A percentile compares a stretch with the other conserved stretches of the same genome.
Conservation (phyloP, 2,329 filamentous ascomycete species). For the Fusarium redolens region DNA sequence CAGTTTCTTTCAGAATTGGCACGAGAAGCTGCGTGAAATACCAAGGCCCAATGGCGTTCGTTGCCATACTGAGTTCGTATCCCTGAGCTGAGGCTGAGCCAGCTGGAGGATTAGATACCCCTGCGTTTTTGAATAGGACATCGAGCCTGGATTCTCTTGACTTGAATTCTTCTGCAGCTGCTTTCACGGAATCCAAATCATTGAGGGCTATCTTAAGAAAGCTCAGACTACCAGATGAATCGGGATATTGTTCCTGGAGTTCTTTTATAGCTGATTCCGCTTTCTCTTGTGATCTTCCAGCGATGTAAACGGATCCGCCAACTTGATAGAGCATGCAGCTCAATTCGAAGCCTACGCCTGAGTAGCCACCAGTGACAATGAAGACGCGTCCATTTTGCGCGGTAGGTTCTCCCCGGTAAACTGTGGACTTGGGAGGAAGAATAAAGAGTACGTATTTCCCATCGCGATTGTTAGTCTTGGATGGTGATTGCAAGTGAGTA, state of each 20-base stretch:
- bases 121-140: constrained; percentile 35
- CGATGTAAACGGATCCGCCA: constrained; percentile 26
- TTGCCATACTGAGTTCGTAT: constrained; percentile 33
- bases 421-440: constrained; percentile 8
- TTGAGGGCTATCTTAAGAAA: constrained; percentile 20
- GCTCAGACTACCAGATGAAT: neutral
- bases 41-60: constrained; percentile 30
- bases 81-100: constrained; percentile 28
- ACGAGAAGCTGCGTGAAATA: constrained; percentile 30
- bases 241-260: neutral
- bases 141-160: constrained; percentile 17
- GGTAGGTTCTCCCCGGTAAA: constrained; percentile 10
- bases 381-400: constrained; percentile 9
- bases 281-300: constrained; percentile 26
- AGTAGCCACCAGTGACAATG: constrained; percentile 34
- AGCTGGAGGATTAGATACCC: constrained; percentile 18
- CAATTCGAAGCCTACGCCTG: constrained; percentile 31
- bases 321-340: constrained; percentile 19
- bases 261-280: neutral
- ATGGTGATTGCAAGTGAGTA: neutral
- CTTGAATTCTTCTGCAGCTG: constrained; percentile 14
- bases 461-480: neutral
- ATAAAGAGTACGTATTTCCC: constrained; percentile 18
- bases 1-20: constrained; percentile 2
- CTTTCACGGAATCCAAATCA: constrained; percentile 20